Evolutionary conservation across 164 flowering plant genomes (phyloP), one percentile per base, ranked within the genome.

Genomic region (Berberis thunbergii): DNA sequence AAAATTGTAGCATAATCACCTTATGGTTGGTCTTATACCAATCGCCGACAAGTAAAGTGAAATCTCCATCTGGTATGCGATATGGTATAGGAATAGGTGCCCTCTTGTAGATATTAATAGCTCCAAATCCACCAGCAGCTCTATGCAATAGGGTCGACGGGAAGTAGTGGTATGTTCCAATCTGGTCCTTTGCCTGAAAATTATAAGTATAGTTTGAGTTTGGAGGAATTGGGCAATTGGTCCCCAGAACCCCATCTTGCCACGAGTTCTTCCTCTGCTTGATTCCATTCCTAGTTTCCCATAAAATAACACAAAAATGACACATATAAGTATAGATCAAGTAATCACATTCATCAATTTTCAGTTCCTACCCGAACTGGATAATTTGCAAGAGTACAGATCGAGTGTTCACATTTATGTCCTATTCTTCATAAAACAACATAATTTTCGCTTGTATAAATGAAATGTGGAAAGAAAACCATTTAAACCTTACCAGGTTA

Each of bases 231-330:
- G 97, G 88, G 43, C 97, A 91, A 44, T 85, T 91, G 43, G 97
- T 91, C 43, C 97, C 96, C 56, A 85, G 63, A 1, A 91, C 93
- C 3, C 97, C 97, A 69, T 91, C 97, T 76, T 84, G 91, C 97
- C 97, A 91, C 12, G 54, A 50, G 10, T 50, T 50, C 10, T 50
- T 50, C 54, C 54, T 50, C 10, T 56, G 59, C 42, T 56, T 26
- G 38, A 26, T 56, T 7, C 59, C 59, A 56, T 56, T 56, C 59
- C 59, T 56, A 40, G 7, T 2, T 56, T 4, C 42, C 59, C 8
- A 2, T 13, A 56, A 50, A 50, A 50, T 50, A n/a, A 50, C 26
- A 26, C 26, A 26, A 26, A 26, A 26, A 26, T 26, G 26, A 26
- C 26, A 26, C 26, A 26, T 26, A 26, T 26, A 50, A 4, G 4